A percentile compares a stretch with the other conserved stretches of the same genome.
These are phyloP conservation scores for Rhinocladiella similis DNA, from an alignment of 2,329 filamentous ascomycete species.

Conservation along the genomic window DNA sequence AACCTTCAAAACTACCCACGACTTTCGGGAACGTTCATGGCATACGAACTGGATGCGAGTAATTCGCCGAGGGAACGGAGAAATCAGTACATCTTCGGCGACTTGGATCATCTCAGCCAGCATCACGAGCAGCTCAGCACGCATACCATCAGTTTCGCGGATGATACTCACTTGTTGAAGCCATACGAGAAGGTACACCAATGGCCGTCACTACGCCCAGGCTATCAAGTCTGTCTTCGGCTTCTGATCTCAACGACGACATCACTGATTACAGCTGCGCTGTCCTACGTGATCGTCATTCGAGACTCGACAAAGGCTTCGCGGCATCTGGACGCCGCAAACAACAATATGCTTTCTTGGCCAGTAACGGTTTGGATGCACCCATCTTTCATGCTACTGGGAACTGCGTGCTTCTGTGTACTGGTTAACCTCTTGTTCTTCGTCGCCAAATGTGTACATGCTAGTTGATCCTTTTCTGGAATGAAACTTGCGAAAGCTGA, in stretches of 20 bases:
- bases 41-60: not conserved
- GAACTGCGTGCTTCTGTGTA: not conserved
- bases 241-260: not conserved
- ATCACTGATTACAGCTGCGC: not conserved
- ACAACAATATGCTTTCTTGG: constrained; percentile 2
- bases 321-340: not conserved
- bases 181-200: not conserved
- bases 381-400: constrained; percentile 1
- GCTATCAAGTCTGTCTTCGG: constrained; percentile 2
- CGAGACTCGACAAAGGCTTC: constrained; percentile 2
- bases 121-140: not conserved
- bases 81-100: not conserved
- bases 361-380: constrained; percentile 1
- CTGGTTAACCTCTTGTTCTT: constrained; percentile 2
- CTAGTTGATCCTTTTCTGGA: not conserved
- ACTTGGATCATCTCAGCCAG: not conserved
- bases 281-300: constrained; percentile 4
- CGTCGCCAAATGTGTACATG: constrained; percentile 3
- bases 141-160: not conserved
- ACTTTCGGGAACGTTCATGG: too few relatives aligned
- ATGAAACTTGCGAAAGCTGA: not conserved
- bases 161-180: not conserved
- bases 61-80: not conserved
- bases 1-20: too few relatives aligned
- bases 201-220: not conserved